These are phyloP conservation scores for Teunomyces panamensis DNA, from an alignment of 805 yeast species.

Conservation along the genomic window DNA sequence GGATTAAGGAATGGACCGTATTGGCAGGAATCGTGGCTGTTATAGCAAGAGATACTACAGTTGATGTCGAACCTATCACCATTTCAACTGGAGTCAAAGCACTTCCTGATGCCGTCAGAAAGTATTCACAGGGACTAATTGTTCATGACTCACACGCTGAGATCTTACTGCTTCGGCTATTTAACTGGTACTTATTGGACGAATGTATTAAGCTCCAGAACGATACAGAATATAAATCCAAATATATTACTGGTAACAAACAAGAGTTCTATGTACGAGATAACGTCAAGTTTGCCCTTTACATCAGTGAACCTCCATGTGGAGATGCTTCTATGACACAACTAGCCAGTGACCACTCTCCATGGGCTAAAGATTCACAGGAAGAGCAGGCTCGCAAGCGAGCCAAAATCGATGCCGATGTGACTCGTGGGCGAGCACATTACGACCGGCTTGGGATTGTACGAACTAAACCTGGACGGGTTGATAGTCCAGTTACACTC, in stretches of 20 bases:
- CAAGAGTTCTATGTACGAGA: slow-evolving; percentile 29
- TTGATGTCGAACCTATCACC: slow-evolving; percentile 35
- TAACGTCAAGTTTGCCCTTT: slow-evolving; percentile 51
- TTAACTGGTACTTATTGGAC: slow-evolving; percentile 58
- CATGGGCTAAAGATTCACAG: slow-evolving; percentile 19
- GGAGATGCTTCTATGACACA: slow-evolving; percentile 79
- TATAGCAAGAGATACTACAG: slow-evolving; percentile 1
- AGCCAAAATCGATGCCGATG: slow-evolving; percentile 1
- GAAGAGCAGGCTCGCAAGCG: slow-evolving; percentile 12
- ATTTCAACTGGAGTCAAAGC: slow-evolving; percentile 85
- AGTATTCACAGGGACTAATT: slow-evolving; percentile 52
- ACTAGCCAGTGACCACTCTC: slow-evolving; percentile 14
- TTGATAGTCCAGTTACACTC: slow-evolving; percentile 66
- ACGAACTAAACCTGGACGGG: slow-evolving; percentile 90
- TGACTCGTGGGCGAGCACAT: slow-evolving; percentile 60
- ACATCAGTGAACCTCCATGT: slow-evolving; percentile 79
- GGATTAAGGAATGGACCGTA: slow-evolving; percentile 78
- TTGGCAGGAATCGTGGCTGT: slow-evolving; percentile 66
- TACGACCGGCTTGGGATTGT: slow-evolving; percentile 59
- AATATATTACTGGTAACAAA: neutral
- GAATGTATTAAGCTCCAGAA: slow-evolving; percentile 33
- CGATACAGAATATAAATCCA: neutral
- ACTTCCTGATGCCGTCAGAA: slow-evolving; percentile 51
- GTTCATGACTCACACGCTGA: slow-evolving; percentile 94
- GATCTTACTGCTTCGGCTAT: slow-evolving; percentile 64